Evolutionary conservation across 2,329 filamentous ascomycete genomes (phyloP), one percentile per base, ranked within the genome.

Genomic region (Colletotrichum salicis): DNA sequence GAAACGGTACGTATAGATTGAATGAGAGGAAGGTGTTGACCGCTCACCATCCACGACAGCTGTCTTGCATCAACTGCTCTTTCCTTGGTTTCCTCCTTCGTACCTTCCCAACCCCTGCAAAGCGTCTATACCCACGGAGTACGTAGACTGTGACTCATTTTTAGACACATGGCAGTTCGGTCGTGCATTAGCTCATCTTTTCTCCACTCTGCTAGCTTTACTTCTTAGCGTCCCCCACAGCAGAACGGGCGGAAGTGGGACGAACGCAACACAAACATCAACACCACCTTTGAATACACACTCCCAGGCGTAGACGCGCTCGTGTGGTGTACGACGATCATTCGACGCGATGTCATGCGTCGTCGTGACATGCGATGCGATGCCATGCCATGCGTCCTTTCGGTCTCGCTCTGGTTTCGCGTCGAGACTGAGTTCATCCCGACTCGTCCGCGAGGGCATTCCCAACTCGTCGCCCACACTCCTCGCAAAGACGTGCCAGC

Each of bases 161-260:
- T 76, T 76, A 77, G 78, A 79, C 77, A 79, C 76, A 77, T 78
- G 76, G 78, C 74, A 74, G 27, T 62, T 64, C 35, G 41, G 56
- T 37, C 19, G 31, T 67, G 67, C 60, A 59, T 67, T 74, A 73
- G 70, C 70, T 64, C 41, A 29, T 13, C 19, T 56, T 48, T 24
- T 13, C 37, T 37, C 48, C 51, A 24, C 22, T 48, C 29, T 24
- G 45, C 37, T 69, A 60, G 69, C 65, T 41, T 48, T 54, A 51
- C 62, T 51, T 52, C 54, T 55, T 62, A 45, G 48, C 24, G 24
- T n/a, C 24, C 45, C 22, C 48, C 65, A 22, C 24, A 8, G 54
- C 52, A 35, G 31, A 54, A 31, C 41, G 27, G n/a, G 51, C 60
- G 56, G 65, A 59, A 72, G 58, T 63, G 62, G 64, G 61, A 65